Base-by-base conservation (phyloP, 768 basidiomycete species). In the Gloeophyllum trabeum region DNA sequence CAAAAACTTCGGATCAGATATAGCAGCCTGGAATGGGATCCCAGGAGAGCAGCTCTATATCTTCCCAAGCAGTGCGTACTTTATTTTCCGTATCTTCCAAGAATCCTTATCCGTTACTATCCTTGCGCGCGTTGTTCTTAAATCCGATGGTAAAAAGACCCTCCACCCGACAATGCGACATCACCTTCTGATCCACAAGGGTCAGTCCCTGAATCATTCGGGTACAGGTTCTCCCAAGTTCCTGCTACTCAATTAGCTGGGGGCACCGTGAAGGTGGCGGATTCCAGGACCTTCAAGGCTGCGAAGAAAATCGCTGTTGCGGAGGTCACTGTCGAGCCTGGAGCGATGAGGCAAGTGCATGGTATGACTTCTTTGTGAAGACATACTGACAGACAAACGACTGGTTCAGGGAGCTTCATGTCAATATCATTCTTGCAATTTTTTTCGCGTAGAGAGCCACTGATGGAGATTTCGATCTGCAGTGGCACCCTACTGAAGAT, bases 401-500 rank as follows among this genome's bases (percentile, higher is more conserved):
- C 25, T 5, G 20, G 21, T 13, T 34, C 14, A 4, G 20, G 4
- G 12, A 6, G 3, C 39, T 21, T 22, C 10, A 42, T 53, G 25
- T 25, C 4, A 39, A n/a, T 25, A 14, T 6, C 13, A 22, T 16
- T 18, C 10, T 41, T 51, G 46, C 7, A 10, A 49, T 42, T 35
- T 18, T 36, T n/a, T n/a, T n/a, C n/a, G n/a, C n/a, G n/a, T n/a
- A n/a, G n/a, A n/a, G n/a, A n/a, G n/a, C n/a, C n/a, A n/a, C n/a
- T n/a, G n/a, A n/a, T n/a, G n/a, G n/a, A n/a, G n/a, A n/a, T n/a
- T n/a, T n/a, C n/a, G n/a, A 5, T 26, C 24, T 41, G 6, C 43
- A 78, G 72, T 81, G 79, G 79, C 79, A 81, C 51, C 79, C 79
- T 4, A 78, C 71, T 10, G 61, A 74, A 54, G 70, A 74, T 42